Base-by-base conservation (phyloP, 2,329 filamentous ascomycete species). In the Cladosporium sp. region DNA sequence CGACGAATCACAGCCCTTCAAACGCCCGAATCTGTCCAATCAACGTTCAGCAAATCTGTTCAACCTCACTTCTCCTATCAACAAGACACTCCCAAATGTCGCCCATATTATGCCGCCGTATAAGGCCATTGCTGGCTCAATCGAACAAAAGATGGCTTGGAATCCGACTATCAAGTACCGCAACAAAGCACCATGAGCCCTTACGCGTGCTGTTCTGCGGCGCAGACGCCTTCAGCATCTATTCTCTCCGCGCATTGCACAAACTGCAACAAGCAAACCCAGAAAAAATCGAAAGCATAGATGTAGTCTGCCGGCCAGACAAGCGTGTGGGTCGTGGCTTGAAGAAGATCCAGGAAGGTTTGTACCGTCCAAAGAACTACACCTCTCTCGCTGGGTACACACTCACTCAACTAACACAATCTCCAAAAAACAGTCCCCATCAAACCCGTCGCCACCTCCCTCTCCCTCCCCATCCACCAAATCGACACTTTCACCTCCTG, bases 181-280 rank as follows among this genome's bases (percentile, higher is more conserved):
- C 46, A 53, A 18, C 61, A 44, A 63, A 63, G 18, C 50, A 46
- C 5, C 61, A 63, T 56, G 61, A 63, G n/a, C 91, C 92, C 3
- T 82, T 99, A 35, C 85, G 89, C 37, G 92, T 99, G 63, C 85
- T 99, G 4, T 99, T 97, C 79, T 98, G 93, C 79, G 95, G 95
- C 68, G 95, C 94, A 3, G 95, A 99, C 77, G 84, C 88, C 2
- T 97, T 98, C 78, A 97, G 94, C 80, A 90, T 90, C 72, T 85
- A 85, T 62, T 92, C 92, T 1, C 82, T 99, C 59, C 80, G 81
- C 66, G 90, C 91, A 6, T 80, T 99, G 37, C 78, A 89, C 71
- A 73, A 80, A 5, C 68, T 77, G 16, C 84, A 88, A 62, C 67
- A 76, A 29, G 74, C 73, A 10, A 55, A 69, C 6, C 73, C 78